Conservation (phyloP, 2,329 filamentous ascomycete species). For the Trichoderma brevicompactum region DNA sequence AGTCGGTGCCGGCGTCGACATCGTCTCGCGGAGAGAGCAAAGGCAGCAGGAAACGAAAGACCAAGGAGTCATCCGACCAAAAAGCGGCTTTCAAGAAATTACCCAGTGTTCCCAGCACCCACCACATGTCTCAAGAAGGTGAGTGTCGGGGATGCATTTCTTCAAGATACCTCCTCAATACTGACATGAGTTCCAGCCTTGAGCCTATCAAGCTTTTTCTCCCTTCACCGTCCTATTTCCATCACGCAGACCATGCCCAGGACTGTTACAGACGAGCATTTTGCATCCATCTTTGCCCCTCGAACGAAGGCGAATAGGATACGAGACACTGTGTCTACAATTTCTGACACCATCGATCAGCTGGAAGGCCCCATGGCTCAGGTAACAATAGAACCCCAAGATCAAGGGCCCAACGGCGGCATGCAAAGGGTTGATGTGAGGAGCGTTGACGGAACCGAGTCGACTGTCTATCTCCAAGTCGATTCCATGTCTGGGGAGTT, state of each 20-base stretch:
- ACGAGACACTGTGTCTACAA: slow-evolving; percentile 68
- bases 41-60: slow-evolving; percentile 58
- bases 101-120: slow-evolving; percentile 75
- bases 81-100: slow-evolving; percentile 60
- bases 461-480: slow-evolving; percentile 67
- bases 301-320: slow-evolving; percentile 57
- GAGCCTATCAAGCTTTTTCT: slow-evolving; percentile 90
- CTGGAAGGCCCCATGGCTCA: slow-evolving; percentile 62
- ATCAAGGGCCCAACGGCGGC: slow-evolving; percentile 51
- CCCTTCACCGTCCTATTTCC: slow-evolving; percentile 91
- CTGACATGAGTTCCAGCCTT: slow-evolving; percentile 64
- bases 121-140: slow-evolving; percentile 72
- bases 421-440: slow-evolving; percentile 57
- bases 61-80: slow-evolving; percentile 53
- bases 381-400: slow-evolving; percentile 52
- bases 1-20: slow-evolving; percentile 55
- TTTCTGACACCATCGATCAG: slow-evolving; percentile 63
- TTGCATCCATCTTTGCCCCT: slow-evolving; percentile 79
- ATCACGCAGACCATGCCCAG: slow-evolving; percentile 80
- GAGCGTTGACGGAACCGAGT: slow-evolving; percentile 60
- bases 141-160: slow-evolving; percentile 33
- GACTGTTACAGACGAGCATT: slow-evolving; percentile 71
- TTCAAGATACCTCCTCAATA: background rate
- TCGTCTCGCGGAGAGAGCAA: slow-evolving; percentile 49
- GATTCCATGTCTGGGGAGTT: slow-evolving; percentile 72